Percentiles rank a stretch among this genome's conserved stretches.
Evolutionary conservation across 495 filamentous ascomycete genomes (phyloP).

Genomic region (Penicillium paxilli): DNA sequence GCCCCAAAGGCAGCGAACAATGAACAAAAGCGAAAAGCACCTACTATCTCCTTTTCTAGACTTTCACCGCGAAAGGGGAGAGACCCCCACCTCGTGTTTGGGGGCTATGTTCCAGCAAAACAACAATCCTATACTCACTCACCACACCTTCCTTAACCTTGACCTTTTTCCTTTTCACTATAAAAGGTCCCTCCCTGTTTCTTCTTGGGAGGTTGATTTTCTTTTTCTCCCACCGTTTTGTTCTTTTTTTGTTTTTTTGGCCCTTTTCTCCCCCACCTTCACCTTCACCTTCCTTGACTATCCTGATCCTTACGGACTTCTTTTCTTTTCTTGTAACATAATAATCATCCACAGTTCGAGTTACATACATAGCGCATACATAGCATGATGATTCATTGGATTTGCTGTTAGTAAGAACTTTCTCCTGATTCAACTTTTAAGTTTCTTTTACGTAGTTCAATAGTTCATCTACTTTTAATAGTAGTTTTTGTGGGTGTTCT

Average conservation of each 20-base stretch:
- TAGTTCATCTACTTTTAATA: no score
- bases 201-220: no score
- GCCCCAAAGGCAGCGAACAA: conserved; percentile 3
- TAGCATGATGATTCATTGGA: conserved; percentile 18
- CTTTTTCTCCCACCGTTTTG: not conserved
- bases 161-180: not conserved
- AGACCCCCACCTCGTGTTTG: no score
- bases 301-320: conserved; percentile 8
- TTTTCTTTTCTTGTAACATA: conserved; percentile 22
- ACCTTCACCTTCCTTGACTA: conserved; percentile 7
- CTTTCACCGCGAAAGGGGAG: conserved; percentile 2
- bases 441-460: no score
- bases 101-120: not conserved
- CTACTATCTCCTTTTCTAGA: not conserved
- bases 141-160: conserved; percentile 1
- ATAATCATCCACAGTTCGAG: conserved; percentile 8
- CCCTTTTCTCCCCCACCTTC: not conserved
- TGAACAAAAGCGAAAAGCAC: not conserved
- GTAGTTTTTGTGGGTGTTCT: no score
- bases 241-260: not conserved
- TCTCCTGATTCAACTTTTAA: not conserved
- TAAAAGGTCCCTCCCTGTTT: not conserved
- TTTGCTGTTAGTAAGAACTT: not conserved
- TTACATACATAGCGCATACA: conserved; percentile 21
- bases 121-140: not conserved